Percentiles rank a stretch among this genome's conserved stretches.
Evolutionary conservation across 371 early-diverging fungal genomes (phyloP).

Genomic region (Synchytrium microbalum): DNA sequence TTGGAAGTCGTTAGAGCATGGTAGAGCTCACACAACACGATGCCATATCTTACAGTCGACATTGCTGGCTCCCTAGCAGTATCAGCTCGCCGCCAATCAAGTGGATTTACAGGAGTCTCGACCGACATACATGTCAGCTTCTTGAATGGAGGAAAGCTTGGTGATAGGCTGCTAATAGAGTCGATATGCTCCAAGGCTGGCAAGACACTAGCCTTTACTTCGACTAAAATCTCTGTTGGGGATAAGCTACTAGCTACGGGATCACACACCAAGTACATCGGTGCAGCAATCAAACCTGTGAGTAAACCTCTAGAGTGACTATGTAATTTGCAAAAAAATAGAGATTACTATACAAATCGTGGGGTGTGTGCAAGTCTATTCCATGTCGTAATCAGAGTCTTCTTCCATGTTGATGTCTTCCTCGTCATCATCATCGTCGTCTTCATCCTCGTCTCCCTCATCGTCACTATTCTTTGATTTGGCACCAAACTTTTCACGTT

Average conservation of each 20-base stretch:
- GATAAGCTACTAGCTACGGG: background rate
- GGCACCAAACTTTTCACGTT: conserved; percentile 13
- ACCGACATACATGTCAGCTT: conserved; percentile 2
- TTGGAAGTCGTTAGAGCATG: background rate
- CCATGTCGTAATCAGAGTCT: conserved; percentile 32
- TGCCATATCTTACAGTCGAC: background rate
- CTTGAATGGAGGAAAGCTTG: conserved; percentile 1
- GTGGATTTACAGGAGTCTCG: background rate
- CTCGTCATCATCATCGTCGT: conserved; percentile 29
- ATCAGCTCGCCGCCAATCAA: background rate
- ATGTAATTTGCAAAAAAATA: background rate
- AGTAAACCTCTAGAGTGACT: conserved; percentile 12
- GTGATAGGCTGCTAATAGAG: background rate
- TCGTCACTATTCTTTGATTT: conserved; percentile 34
- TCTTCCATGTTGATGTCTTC: conserved; percentile 29
- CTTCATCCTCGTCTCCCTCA: conserved; percentile 22
- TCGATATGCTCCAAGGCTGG: background rate
- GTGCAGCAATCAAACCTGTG: conserved; percentile 4
- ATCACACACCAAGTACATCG: conserved; percentile 1
- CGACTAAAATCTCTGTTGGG: conserved; percentile 1
- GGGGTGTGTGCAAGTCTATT: no score
- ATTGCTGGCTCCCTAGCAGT: conserved; percentile 1
- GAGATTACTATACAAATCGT: no score
- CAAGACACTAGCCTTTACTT: background rate
- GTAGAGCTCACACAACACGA: background rate